These are phyloP conservation scores for Botrytis porri DNA, from an alignment of 2,329 filamentous ascomycete genomes.

Conservation along the genomic window DNA sequence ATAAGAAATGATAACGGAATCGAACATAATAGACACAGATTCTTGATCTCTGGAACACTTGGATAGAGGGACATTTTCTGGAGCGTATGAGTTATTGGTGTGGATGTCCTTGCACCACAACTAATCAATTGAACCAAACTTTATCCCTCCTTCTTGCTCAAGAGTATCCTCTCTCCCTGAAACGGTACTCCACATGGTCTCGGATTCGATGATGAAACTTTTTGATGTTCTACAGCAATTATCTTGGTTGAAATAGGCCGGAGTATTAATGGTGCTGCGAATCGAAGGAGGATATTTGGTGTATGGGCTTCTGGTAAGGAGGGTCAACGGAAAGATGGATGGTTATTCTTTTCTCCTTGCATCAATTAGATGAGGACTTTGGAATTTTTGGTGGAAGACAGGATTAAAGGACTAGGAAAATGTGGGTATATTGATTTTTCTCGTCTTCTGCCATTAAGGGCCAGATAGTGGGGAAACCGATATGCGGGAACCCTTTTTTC, in stretches of 20 bases:
- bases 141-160: neutral
- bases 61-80: neutral
- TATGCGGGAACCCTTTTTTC: neutral
- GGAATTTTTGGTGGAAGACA: neutral
- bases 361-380: neutral
- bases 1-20: neutral
- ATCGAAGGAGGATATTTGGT: neutral
- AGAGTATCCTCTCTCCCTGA: neutral
- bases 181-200: neutral
- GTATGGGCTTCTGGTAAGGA: neutral
- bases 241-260: neutral
- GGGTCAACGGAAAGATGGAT: neutral
- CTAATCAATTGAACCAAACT: neutral
- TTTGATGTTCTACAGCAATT: no score
- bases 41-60: neutral
- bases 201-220: neutral
- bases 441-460: neutral
- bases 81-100: neutral
- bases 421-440: neutral
- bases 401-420: accelerated
- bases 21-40: accelerated
- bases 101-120: neutral
- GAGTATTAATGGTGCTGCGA: neutral
- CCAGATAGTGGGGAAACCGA: neutral
- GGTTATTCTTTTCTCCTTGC: no score